Evolutionary conservation across 805 yeast genomes (phyloP), one percentile per base, ranked within the genome.

Genomic region (Zygotorulaspora sp.): DNA sequence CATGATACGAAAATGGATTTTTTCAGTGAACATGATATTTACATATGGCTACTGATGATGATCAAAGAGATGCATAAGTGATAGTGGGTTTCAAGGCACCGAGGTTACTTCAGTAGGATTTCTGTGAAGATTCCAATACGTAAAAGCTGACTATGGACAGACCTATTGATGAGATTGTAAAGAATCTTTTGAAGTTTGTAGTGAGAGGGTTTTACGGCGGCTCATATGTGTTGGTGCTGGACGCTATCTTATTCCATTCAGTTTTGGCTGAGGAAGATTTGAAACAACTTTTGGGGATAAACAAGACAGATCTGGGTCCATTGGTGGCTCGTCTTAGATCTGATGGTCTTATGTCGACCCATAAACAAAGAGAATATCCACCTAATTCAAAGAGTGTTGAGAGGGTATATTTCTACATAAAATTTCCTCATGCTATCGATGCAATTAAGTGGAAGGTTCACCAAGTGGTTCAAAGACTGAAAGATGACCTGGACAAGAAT

Each of bases 381-480:
- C 72, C 74, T 16, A 83, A 77, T 40, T 66, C 68, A 44, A 71
- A 96, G 45, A 75, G 82, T 39, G 78, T 80, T 32, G 74, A 80
- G 17, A 74, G 89, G 51, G 83, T 90, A 2, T 87, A 87, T 53
- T 92, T 82, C 64, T 92, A 76, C 61, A 80, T 90, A 38, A 96
- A 87, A 56, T 78, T 76, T 57, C 86, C 96, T 2, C 95, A 88
- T 60, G 95, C 97, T 0, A 85, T 92, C 27, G 98, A 92, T 64
- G 78, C 96, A 3, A 78, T 92, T 57, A 92, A 92, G 63, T 92
- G 97, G 97, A 88, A 89, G 56, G 84, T 90, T 42, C 96, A 90
- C 59, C 77, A 84, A 32, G 73, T 92, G 18, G 97, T 86, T 10
- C 81, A 80, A 49, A 61, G 71, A 38, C 70, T 89, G 39, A 86